Conservation (phyloP, 2,329 filamentous ascomycete genomes). For the Nemania sp. region DNA sequence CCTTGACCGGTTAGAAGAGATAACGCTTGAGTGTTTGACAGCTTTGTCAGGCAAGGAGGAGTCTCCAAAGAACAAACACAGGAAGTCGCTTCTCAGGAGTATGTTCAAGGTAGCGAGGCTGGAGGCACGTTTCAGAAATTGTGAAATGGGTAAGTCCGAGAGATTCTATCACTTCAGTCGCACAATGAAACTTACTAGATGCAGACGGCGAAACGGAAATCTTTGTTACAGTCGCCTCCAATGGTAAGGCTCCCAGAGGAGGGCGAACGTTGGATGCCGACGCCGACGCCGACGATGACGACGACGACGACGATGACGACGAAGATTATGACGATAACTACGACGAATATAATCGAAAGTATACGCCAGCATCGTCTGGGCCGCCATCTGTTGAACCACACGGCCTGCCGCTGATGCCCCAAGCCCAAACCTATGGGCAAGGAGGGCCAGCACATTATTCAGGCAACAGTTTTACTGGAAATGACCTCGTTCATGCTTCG, state of each 20-base stretch:
- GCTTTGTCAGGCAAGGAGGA: slow-evolving; percentile 63
- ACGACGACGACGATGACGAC: slow-evolving; percentile 16
- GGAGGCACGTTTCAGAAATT: slow-evolving; percentile 60
- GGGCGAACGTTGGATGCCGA: too few species aligned
- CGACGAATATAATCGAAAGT: background rate
- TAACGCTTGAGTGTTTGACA: slow-evolving; percentile 61
- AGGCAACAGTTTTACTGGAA: background rate
- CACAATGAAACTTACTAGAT: background rate
- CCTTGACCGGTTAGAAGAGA: slow-evolving; percentile 61
- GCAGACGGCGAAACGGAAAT: slow-evolving; percentile 47
- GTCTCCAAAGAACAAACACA: slow-evolving; percentile 55
- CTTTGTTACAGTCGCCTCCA: background rate
- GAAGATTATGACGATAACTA: slow-evolving; percentile 11
- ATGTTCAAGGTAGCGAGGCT: slow-evolving; percentile 64
- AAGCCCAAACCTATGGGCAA: slow-evolving; percentile 11
- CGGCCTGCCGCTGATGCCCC: slow-evolving; percentile 7
- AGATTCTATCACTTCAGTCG: slow-evolving; percentile 29
- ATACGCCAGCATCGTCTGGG: slow-evolving; percentile 13
- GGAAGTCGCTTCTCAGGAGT: slow-evolving; percentile 61
- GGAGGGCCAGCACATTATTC: slow-evolving; percentile 9
- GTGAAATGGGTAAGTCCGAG: slow-evolving; percentile 56
- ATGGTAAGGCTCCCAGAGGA: slow-evolving; percentile 2
- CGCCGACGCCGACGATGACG: too few species aligned
- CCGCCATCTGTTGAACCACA: slow-evolving; percentile 5
- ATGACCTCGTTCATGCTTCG: background rate